phyloP scores from a whole-genome alignment of 805 yeast genomes.

The Suhomyces faveliae region DNA sequence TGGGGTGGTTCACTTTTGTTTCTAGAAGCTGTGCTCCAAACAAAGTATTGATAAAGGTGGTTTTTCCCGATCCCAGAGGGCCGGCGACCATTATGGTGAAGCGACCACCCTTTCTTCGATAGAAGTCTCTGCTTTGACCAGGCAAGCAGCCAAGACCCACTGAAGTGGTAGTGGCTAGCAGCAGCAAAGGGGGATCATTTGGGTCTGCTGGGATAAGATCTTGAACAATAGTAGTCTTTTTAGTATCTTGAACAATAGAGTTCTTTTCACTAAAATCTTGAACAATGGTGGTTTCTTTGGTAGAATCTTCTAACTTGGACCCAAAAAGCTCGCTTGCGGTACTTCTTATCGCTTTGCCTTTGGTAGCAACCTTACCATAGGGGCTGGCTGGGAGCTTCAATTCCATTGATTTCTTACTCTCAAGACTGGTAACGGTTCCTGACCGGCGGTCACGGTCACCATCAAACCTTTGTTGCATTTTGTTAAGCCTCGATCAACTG shows the following conservation, averaged over 20 bases:
- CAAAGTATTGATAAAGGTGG: conserved; percentile 26
- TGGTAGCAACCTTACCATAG: not conserved
- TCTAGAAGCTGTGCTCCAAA: conserved; percentile 10
- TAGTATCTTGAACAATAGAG: not conserved
- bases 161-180: not conserved
- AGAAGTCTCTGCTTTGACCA: conserved; percentile 24
- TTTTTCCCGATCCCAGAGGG: conserved; percentile 23
- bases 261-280: not conserved
- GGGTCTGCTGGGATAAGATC: not conserved
- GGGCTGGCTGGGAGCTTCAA: not conserved
- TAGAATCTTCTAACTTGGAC: not conserved
- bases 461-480: not conserved
- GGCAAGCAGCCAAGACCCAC: conserved; percentile 30
- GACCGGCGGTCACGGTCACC: not conserved
- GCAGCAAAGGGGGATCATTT: not conserved
- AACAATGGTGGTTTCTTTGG: not conserved
- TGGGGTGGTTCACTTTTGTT: not conserved
- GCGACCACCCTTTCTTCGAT: conserved; percentile 28
- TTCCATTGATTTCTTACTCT: not conserved
- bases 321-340: not conserved
- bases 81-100: conserved; percentile 43
- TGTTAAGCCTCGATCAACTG: not conserved
- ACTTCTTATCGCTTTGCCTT: not conserved
- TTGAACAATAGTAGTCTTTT: not conserved
- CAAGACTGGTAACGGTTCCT: not conserved